Base-by-base conservation (phyloP, 805 yeast species). In the Cyberlindnera saturnus region DNA sequence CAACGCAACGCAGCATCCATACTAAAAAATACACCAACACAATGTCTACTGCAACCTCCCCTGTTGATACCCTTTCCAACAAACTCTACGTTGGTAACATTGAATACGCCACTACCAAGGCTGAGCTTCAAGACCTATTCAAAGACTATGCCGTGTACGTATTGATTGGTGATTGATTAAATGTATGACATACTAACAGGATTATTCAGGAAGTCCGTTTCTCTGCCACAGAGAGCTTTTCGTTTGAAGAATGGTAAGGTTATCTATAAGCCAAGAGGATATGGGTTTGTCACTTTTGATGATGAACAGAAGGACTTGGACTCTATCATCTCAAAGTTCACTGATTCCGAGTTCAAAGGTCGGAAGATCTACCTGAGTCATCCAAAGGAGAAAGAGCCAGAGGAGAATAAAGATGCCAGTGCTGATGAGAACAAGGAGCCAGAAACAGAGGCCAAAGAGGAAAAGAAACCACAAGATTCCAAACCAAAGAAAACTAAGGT, bases 11-110 rank as follows among this genome's bases (percentile, higher is more conserved):
- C 28, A 9, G 11, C 28, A 23, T 4, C 28, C 28, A 23, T 9
- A 23, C 28, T 23, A 3, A 23, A 4, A 23, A 23, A 23, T 23
- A 9, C 11, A 23, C 28, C 11, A 20, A 16, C 26, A n/a, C 19
- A 10, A 36, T 36, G 38, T 36, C 38, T 20, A n/a, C 32, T 15
- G 20, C 15, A 8, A 7, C 35, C 26, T 10, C 40, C 37, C 23
- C 45, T 19, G 20, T 19, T 23, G 41, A 39, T n/a, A 32, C 44
- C n/a, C 17, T 15, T 23, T 11, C 43, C 5, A 67, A 81, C 50
- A 83, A 83, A 52, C 67, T 85, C 32, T 77, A 80, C 49, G 71
- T 85, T 45, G 78, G 80, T 45, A 80, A 77, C 52, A 69, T 79
- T 45, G 86, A 81, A 44, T 88, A 86, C 45, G 74, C 74, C 47